Conservation (phyloP, 371 early-diverging fungal genomes). For the Rhizopus delemar region DNA sequence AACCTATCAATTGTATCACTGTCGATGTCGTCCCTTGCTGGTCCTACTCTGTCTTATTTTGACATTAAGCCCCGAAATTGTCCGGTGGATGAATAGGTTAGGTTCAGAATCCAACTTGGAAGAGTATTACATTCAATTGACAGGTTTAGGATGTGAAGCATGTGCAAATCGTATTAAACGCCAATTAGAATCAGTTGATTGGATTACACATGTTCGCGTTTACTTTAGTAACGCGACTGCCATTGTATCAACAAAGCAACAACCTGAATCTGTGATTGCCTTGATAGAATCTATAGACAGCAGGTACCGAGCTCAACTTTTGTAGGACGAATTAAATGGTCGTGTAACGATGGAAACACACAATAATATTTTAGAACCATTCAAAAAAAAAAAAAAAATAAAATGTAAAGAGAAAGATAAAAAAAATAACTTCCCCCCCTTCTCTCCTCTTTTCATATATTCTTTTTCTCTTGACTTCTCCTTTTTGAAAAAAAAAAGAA, state of each 20-base stretch:
- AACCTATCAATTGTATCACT: constrained; percentile 23
- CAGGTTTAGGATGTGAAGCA: constrained; percentile 54
- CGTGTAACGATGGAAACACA: constrained; percentile 2
- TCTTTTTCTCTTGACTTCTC: not conserved
- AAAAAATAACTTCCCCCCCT: not conserved
- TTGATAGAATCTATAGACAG: constrained; percentile 18
- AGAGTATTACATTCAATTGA: constrained; percentile 37
- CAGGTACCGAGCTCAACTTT: constrained; percentile 19
- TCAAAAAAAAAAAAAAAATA: not conserved
- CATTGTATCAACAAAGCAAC: constrained; percentile 14
- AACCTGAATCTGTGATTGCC: constrained; percentile 1
- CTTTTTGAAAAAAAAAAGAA: not conserved
- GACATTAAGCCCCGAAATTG: constrained; percentile 43
- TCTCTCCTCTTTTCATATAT: not conserved
- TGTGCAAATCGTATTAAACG: constrained; percentile 54
- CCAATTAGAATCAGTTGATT: constrained; percentile 26
- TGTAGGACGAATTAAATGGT: constrained; percentile 8
- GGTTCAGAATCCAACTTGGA: not conserved
- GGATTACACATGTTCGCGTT: constrained; percentile 35
- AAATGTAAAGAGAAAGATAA: too few relatives aligned
- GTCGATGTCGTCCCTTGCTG: constrained; percentile 17
- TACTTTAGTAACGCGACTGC: constrained; percentile 45
- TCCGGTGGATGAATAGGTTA: constrained; percentile 19
- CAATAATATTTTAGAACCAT: not conserved
- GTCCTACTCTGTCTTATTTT: constrained; percentile 26